Evolutionary conservation across 495 filamentous ascomycete species (phyloP).

Genomic region (Trichocladium antarcticum): DNA sequence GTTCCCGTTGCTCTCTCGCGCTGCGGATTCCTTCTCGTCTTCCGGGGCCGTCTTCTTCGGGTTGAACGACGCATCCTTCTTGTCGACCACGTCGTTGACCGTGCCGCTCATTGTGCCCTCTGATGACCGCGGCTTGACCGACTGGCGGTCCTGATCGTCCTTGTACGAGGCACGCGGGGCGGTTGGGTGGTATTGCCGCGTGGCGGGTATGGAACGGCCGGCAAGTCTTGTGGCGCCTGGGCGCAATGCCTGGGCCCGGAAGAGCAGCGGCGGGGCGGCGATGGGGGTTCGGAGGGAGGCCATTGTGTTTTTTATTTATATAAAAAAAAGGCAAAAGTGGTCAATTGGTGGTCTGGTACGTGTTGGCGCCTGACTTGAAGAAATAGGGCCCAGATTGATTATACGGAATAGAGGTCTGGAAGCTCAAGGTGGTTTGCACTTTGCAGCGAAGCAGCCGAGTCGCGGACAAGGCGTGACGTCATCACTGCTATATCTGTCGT

Average conservation of each 20-base stretch:
- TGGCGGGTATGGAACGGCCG: not conserved
- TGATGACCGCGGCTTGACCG: conserved; percentile 29
- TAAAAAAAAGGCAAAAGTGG: not conserved
- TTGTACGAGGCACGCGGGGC: conserved; percentile 21
- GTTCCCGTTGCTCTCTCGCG: conserved; percentile 22
- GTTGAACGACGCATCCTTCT: conserved; percentile 34
- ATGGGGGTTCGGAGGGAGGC: conserved; percentile 1
- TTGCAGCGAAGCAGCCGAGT: no score
- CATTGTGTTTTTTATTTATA: no score
- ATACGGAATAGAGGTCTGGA: no score
- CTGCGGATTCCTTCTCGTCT: conserved; percentile 19
- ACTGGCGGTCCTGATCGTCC: conserved; percentile 33
- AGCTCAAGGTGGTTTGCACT: no score
- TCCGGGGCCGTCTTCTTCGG: conserved; percentile 32
- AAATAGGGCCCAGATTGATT: no score
- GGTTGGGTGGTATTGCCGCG: conserved; percentile 17
- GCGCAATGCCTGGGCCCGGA: not conserved
- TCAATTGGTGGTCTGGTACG: no score
- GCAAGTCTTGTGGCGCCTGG: not conserved
- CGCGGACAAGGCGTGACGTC: not conserved
- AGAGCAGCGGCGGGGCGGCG: not conserved
- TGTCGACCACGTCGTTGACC: conserved; percentile 28
- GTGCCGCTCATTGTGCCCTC: conserved; percentile 31
- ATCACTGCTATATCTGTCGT: no score
- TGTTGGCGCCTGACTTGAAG: no score